Evolutionary conservation across 2,329 filamentous ascomycete species (phyloP), one percentile per base, ranked within the genome.

Genomic region (Ophiostoma populinum): DNA sequence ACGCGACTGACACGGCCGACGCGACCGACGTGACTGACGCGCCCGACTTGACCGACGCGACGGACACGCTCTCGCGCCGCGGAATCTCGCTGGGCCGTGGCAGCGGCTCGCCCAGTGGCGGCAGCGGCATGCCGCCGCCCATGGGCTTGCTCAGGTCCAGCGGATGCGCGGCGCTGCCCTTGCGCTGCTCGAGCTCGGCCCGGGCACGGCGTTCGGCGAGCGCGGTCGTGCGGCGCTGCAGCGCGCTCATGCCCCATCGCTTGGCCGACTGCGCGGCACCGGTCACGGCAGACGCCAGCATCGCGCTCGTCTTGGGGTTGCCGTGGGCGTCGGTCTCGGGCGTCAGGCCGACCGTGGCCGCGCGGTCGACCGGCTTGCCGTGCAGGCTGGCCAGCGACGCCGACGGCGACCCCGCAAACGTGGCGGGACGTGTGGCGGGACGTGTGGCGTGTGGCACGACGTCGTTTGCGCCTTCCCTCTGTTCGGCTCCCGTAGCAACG

Each of bases 81-180:
- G 17, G n/a, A 3, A 28, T 13, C 24, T 35, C 21, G 19, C 21
- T 20, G 3, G 31, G 37, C 33, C 32, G 29, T 15, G 85, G 83
- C 2, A 92, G 62, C 4, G 85, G 83, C 29, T 68, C 75, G 2
- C 83, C 85, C 3, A 79, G 80, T 7, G 83, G 82, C 31, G 82
- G 83, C 13, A 92, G 59, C 1, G 83, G 83, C 45, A 79, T 76
- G 0, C 83, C 83, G 25, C 83, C 69, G 2, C 85, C 85, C 60
- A 92, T 83, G 2, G 83, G 83, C 46, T 81, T 70, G 43, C 52
- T 56, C 40, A 67, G 44, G 55, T 71, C 52, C 41, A 70, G 30
- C 12, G 45, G 42, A n/a, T n/a, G n/a, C n/a, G 15, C 30, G 13
- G 30, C 30, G 18, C 47, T 45, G 7, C 42, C 34, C 18, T 26